Conservation (phyloP, 2,329 filamentous ascomycete species). For the Hypoxylon sp. region DNA sequence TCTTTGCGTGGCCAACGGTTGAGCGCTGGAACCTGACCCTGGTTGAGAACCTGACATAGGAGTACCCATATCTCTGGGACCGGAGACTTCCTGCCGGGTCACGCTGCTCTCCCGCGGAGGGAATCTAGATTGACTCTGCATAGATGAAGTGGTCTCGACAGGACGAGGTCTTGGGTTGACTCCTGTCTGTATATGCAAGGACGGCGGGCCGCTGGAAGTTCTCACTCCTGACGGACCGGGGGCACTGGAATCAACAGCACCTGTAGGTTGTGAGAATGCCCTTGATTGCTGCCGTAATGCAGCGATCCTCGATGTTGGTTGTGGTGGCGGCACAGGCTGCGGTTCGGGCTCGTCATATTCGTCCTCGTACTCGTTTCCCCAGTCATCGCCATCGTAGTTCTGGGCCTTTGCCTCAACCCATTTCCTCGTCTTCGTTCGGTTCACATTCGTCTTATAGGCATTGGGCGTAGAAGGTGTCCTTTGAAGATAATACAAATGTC, state of each 20-base stretch:
- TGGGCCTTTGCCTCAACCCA: slow-evolving; percentile 92
- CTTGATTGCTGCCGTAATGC: slow-evolving; percentile 58
- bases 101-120: slow-evolving; percentile 74
- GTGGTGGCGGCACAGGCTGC: slow-evolving; percentile 53
- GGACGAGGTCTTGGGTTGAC: slow-evolving; percentile 11
- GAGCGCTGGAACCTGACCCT: slow-evolving; percentile 47
- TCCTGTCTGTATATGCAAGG: slow-evolving; percentile 52
- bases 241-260: slow-evolving; percentile 33
- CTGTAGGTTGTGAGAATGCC: slow-evolving; percentile 47
- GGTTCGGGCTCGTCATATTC: slow-evolving; percentile 66
- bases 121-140: slow-evolving; percentile 58
- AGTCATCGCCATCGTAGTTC: slow-evolving; percentile 93
- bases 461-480: slow-evolving; percentile 45
- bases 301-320: slow-evolving; percentile 54
- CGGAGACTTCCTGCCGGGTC: slow-evolving; percentile 58
- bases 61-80: slow-evolving; percentile 36
- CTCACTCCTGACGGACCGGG: slow-evolving; percentile 43
- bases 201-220: slow-evolving; percentile 49
- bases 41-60: slow-evolving; percentile 50
- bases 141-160: slow-evolving; percentile 38
- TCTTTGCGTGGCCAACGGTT: slow-evolving; percentile 55
- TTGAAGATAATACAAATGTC: slow-evolving; percentile 11
- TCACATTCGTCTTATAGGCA: slow-evolving; percentile 85
- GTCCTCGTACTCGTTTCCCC: slow-evolving; percentile 81
- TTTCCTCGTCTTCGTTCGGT: slow-evolving; percentile 90